phyloP scores from a whole-genome alignment of 192 early-diverging fungal species.

The Diversispora epigaea region DNA sequence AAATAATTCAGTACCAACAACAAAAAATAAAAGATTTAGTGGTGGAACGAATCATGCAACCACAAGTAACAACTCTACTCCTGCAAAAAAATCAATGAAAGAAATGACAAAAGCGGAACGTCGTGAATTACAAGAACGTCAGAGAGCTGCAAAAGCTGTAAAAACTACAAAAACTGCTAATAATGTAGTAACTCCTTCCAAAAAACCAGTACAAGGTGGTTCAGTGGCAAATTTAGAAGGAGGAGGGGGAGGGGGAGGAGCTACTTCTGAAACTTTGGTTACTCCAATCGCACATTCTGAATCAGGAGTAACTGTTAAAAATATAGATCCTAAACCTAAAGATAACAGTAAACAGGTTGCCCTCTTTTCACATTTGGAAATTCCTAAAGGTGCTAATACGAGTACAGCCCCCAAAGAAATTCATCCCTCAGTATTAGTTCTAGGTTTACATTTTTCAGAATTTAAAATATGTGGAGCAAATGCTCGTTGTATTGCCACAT shows the following conservation, averaged over 20 bases:
- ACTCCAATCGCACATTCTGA: constrained; percentile 34
- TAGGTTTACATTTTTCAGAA: constrained; percentile 86
- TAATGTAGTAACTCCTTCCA: constrained; percentile 38
- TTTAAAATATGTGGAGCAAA: constrained; percentile 89
- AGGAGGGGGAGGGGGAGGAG: constrained; percentile 35
- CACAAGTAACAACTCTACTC: not conserved
- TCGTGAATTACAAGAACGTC: constrained; percentile 79
- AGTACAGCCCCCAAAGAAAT: constrained; percentile 55
- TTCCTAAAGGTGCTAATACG: constrained; percentile 53
- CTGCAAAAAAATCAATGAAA: constrained; percentile 47
- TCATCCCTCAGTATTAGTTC: constrained; percentile 81
- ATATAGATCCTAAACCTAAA: constrained; percentile 6
- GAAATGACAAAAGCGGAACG: constrained; percentile 90
- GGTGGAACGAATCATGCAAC: too few relatives aligned
- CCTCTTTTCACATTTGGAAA: constrained; percentile 76
- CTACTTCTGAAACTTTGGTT: constrained; percentile 32
- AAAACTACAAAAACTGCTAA: constrained; percentile 58
- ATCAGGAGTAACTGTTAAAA: constrained; percentile 37
- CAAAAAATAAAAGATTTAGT: too few relatives aligned
- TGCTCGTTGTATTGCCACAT: constrained; percentile 85
- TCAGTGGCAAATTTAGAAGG: constrained; percentile 29
- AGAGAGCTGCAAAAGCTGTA: constrained; percentile 63
- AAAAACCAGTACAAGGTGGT: constrained; percentile 44
- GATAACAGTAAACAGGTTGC: constrained; percentile 52
- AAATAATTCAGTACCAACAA: too few relatives aligned